Base-by-base conservation (phyloP, 1,139 yeast genomes). In the Sugiyamaella japonica region DNA sequence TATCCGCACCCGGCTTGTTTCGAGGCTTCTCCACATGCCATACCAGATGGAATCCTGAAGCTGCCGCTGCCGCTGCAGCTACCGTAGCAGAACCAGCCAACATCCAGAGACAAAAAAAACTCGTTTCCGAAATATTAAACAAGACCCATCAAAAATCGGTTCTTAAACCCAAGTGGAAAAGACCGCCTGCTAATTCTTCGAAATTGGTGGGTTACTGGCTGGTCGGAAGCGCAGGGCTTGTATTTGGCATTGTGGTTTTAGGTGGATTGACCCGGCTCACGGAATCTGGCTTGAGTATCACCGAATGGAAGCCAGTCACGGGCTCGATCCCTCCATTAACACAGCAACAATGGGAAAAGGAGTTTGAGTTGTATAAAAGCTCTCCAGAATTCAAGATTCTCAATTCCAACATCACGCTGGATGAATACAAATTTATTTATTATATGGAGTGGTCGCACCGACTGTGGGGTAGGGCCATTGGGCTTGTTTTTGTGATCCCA, bases 381-480 rank as follows among this genome's bases (percentile, higher is more conserved):
- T 86, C 96, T 0, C 99, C 99, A 0, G 99, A 95, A 68, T 95
- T 89, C 70, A 83, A 86, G 68, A 86, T 85, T 64, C 77, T 95
- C 59, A 93, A 95, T 73, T 85, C 97, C 1, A 90, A 90, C 69
- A 90, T 95, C 69, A 85, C 90, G 13, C 72, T 95, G 56, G 97
- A 91, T 2, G 99, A 95, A 68, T 95, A 89, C 77, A 90, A 95
- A 72, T 93, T 91, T 69, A 95, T 95, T 60, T 95, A 85, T 74
- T 84, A 82, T 67, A 93, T 93, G 98, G 99, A 95, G 73, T 95
- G 99, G 99, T 85, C 86, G 46, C 99, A 95, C 70, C 79, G 99
- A 66, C 75, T 93, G 56, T 82, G 93, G 76, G 99, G 99, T 13
- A 82, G 99, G 69, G 80, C 86, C 55, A 91, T 95, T 64, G 99